Evolutionary conservation across 768 basidiomycete genomes (phyloP).

Genomic region (Pisolithus orientalis): DNA sequence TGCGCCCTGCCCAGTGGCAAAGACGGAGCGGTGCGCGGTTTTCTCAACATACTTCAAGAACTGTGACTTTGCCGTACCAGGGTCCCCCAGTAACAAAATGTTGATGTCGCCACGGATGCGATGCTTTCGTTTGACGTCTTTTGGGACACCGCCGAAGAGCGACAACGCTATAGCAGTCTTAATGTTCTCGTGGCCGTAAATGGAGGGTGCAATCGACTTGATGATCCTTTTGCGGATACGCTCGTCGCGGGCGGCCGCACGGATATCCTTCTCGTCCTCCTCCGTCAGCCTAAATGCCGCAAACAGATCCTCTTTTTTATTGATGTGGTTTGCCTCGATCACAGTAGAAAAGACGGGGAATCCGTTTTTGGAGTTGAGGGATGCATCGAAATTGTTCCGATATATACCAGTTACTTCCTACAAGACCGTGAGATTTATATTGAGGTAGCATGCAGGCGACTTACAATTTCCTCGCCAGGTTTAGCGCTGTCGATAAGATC

Average conservation of each 20-base stretch:
- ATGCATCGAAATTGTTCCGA: constrained; percentile 97
- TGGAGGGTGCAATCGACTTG: constrained; percentile 97
- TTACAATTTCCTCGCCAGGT: constrained; percentile 94
- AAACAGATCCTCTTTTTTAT: constrained; percentile 98
- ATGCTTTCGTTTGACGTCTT: constrained; percentile 96
- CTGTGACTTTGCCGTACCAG: constrained; percentile 98
- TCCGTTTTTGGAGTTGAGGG: constrained; percentile 96
- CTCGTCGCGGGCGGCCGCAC: constrained; percentile 80
- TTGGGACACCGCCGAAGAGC: constrained; percentile 88
- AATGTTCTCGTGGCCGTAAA: constrained; percentile 99
- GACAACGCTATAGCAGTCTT: constrained; percentile 95
- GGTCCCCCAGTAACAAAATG: constrained; percentile 91
- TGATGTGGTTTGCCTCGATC: constrained; percentile 96
- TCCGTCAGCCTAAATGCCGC: constrained; percentile 97
- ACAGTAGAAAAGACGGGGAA: constrained; percentile 99
- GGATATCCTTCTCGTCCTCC: constrained; percentile 93
- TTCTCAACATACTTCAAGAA: constrained; percentile 99
- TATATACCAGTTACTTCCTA: constrained; percentile 98
- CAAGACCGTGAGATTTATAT: constrained; percentile 7
- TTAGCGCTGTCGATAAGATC: constrained; percentile 97
- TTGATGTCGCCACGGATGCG: constrained; percentile 98
- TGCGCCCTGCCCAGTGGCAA: constrained; percentile 97
- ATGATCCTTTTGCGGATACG: constrained; percentile 96
- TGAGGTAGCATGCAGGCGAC: constrained; percentile 23
- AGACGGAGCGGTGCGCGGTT: constrained; percentile 95